Base-by-base conservation (phyloP, 208 protist genomes). In the Phytomonas sp. region DNA sequence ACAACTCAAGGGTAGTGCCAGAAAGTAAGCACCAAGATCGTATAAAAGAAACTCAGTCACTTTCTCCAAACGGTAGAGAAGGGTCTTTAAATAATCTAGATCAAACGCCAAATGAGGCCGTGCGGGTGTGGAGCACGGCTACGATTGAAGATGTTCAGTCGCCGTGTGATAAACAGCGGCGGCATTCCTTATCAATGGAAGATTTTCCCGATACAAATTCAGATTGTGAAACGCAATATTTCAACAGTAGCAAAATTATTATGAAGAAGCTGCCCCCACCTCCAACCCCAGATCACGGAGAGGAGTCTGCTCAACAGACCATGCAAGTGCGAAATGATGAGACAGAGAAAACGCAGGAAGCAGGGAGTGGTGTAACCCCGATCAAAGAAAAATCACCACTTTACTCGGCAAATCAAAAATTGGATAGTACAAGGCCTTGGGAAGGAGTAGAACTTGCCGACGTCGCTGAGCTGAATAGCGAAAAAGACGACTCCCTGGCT, bases 271-370 rank as follows among this genome's bases (percentile, higher is more conserved):
- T 56, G 20, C 46, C 20, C 17, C 20, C 46, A 26, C 46, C 46
- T 4, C 46, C 46, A 56, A 26, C 46, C 20, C 46, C 46, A 56
- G 4, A 11, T 56, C 20, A 7, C 26, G 2, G 26, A 26, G 46
- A 26, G 20, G 20, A 56, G 13, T 23, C 46, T 8, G 20, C 2
- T 4, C 0, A 56, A 26, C 4, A 56, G 46, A 6, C 20, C 46
- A 4, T 56, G 5, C 46, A 26, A 26, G 20, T 56, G 6, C 46
- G 5, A 56, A 62, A 71, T 66, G 56, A 71, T 40, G 36, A 66
- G 56, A 46, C 23, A 2, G 61, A 46, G 15, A 26, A 36, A n/a
- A 46, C 32, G 0, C 26, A 31, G 17, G 40, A 60, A 37, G 28
- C 28, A 26, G 33, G 28, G 61, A 28, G 61, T 7, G 17, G 61